Evolutionary conservation across 805 yeast genomes (phyloP).

Genomic region (Scheffersomyces coipomensis): DNA sequence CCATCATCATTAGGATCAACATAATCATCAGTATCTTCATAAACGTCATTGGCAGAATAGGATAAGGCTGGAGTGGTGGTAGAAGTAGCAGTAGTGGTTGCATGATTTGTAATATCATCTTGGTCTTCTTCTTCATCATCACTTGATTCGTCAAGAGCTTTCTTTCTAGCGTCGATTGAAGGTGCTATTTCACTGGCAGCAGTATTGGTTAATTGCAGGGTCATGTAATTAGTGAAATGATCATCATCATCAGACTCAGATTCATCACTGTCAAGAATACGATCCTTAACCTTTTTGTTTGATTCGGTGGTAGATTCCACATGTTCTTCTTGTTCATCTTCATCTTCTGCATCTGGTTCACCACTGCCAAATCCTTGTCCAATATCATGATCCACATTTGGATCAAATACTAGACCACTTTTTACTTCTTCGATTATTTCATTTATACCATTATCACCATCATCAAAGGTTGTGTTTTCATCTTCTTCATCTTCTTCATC

Average conservation of each 20-base stretch:
- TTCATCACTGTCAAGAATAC: conserved; percentile 25
- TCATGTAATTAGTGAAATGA: conserved; percentile 71
- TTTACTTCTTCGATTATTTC: conserved; percentile 38
- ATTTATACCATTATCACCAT: conserved; percentile 24
- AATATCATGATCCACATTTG: conserved; percentile 26
- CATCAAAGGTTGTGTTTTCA: conserved; percentile 27
- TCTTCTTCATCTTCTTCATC: conserved; percentile 41
- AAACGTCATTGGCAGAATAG: background rate
- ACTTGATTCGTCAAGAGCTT: conserved; percentile 40
- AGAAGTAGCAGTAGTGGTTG: no score
- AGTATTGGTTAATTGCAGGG: conserved; percentile 66
- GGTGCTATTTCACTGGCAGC: conserved; percentile 31
- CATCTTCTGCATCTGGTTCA: conserved; percentile 30
- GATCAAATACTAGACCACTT: conserved; percentile 28
- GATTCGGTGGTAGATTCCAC: conserved; percentile 13
- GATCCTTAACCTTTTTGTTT: conserved; percentile 3
- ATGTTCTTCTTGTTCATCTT: conserved; percentile 18
- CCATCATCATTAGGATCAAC: conserved; percentile 84
- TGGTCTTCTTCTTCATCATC: conserved; percentile 49
- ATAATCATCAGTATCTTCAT: conserved; percentile 62
- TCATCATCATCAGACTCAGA: conserved; percentile 43
- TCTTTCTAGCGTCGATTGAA: conserved; percentile 34
- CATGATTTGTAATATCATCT: conserved; percentile 12
- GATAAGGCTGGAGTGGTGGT: no score
- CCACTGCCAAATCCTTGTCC: conserved; percentile 27